phyloP scores from a whole-genome alignment of 805 yeast genomes.

The Metschnikowia orientalis region DNA sequence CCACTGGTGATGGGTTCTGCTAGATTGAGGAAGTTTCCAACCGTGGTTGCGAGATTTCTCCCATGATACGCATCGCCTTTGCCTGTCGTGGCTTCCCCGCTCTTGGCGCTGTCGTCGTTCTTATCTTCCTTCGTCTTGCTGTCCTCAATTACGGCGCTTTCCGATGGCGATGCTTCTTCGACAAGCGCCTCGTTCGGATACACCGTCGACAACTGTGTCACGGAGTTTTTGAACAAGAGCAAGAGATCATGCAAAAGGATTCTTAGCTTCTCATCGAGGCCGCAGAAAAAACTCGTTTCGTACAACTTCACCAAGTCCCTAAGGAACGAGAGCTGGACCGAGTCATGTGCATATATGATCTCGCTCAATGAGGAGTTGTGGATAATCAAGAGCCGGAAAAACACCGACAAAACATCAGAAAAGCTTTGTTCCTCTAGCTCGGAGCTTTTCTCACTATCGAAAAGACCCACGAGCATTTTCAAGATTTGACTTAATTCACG shows the following conservation, averaged over 20 bases:
- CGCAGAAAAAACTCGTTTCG: slow-evolving; percentile 36
- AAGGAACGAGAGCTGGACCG: slow-evolving; percentile 44
- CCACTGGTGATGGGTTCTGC: slow-evolving; percentile 29
- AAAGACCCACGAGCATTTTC: slow-evolving; percentile 18
- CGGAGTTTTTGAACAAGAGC: slow-evolving; percentile 45
- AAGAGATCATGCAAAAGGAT: slow-evolving; percentile 58
- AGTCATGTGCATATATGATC: slow-evolving; percentile 37
- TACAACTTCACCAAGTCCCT: slow-evolving; percentile 45
- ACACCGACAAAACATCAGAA: slow-evolving; percentile 39
- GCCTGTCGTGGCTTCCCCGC: slow-evolving; percentile 4
- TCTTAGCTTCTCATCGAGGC: slow-evolving; percentile 43
- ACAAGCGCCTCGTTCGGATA: slow-evolving; percentile 10
- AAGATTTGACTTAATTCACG: slow-evolving; percentile 21
- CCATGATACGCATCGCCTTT: slow-evolving; percentile 1
- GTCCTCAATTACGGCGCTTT: background rate
- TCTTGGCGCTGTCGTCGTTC: slow-evolving; percentile 1
- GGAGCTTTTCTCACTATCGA: slow-evolving; percentile 9
- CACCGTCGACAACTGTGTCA: slow-evolving; percentile 18
- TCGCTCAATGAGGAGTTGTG: slow-evolving; percentile 48
- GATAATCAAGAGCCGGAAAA: slow-evolving; percentile 53
- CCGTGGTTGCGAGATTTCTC: slow-evolving; percentile 3
- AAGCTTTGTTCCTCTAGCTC: slow-evolving; percentile 10
- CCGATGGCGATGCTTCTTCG: slow-evolving; percentile 3
- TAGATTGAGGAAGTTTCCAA: slow-evolving; percentile 24
- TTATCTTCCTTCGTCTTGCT: background rate